Conservation (phyloP, 2,329 filamentous ascomycete genomes). For the Fusarium decemcellulare region DNA sequence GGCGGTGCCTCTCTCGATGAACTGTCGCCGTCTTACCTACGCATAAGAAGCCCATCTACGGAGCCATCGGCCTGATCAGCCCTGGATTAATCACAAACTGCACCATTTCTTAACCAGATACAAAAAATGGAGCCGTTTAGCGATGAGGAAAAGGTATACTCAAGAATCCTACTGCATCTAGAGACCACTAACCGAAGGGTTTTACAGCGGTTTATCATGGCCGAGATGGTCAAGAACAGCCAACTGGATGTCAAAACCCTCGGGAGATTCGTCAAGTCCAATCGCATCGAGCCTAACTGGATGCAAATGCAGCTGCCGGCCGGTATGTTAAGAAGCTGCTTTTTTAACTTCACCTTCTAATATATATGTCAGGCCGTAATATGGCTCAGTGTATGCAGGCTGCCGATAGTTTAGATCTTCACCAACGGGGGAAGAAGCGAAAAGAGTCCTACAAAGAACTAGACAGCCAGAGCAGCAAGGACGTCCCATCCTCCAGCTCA, state of each 20-base stretch:
- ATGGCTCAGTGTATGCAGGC: conserved; percentile 62
- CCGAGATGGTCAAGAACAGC: conserved; percentile 71
- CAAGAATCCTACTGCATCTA: too few relatives aligned
- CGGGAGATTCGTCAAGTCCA: conserved; percentile 61
- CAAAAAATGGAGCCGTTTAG: conserved; percentile 54
- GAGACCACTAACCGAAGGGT: conserved; percentile 12
- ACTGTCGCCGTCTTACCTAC: not conserved
- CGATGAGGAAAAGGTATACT: conserved; percentile 67
- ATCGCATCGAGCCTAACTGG: conserved; percentile 61
- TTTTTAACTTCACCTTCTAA: not conserved
- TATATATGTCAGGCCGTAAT: conserved; percentile 58
- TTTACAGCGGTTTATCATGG: conserved; percentile 68
- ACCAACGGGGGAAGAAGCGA: conserved; percentile 51
- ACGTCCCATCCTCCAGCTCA: not conserved
- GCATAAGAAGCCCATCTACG: too few relatives aligned
- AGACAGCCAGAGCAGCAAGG: conserved; percentile 48
- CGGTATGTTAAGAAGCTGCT: conserved; percentile 52
- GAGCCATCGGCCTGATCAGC: too few relatives aligned
- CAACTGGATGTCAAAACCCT: conserved; percentile 62
- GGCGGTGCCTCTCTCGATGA: not conserved
- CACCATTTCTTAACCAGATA: conserved; percentile 13
- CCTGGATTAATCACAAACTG: not conserved
- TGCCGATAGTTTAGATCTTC: conserved; percentile 55
- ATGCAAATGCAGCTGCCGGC: conserved; percentile 63
- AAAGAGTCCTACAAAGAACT: conserved; percentile 46